phyloP scores from a whole-genome alignment of 495 filamentous ascomycete genomes.

The Penicillium roqueforti region DNA sequence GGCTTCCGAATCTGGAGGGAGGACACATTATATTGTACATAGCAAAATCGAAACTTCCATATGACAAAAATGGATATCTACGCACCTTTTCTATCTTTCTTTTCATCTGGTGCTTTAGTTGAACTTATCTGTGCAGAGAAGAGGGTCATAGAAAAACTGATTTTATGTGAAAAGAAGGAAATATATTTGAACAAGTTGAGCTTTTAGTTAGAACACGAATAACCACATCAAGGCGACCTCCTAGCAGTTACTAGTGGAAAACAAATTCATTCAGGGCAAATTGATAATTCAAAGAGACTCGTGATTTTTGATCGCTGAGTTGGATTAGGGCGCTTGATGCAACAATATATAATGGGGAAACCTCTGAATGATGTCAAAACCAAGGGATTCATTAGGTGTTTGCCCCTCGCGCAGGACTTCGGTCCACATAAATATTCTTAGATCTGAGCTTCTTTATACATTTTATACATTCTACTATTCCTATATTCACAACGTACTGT shows the following conservation, averaged over 20 bases:
- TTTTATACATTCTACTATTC: neutral
- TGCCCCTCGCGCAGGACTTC: neutral
- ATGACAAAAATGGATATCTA: neutral
- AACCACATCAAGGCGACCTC: neutral
- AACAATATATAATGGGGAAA: neutral
- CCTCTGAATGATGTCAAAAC: too few relatives aligned
- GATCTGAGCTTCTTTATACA: too few relatives aligned
- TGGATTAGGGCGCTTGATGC: neutral
- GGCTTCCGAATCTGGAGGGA: neutral
- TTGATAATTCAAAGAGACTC: too few relatives aligned
- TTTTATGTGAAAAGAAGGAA: too few relatives aligned
- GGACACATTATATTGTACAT: neutral
- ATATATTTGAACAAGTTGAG: neutral
- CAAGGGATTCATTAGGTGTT: neutral
- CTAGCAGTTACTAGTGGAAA: neutral
- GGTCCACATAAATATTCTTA: too few relatives aligned
- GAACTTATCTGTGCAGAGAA: too few relatives aligned
- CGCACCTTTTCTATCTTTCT: too few relatives aligned
- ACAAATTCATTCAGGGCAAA: too few relatives aligned
- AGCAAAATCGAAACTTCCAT: neutral
- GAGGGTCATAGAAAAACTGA: too few relatives aligned
- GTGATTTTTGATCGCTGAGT: too few relatives aligned
- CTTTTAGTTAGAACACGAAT: neutral
- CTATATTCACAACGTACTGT: neutral
- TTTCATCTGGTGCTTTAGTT: too few relatives aligned